A percentile compares a stretch with the other conserved stretches of the same genome.
Evolutionary conservation across 169 alveolate genomes (phyloP).

Genomic region (Toxoplasma gondii): DNA sequence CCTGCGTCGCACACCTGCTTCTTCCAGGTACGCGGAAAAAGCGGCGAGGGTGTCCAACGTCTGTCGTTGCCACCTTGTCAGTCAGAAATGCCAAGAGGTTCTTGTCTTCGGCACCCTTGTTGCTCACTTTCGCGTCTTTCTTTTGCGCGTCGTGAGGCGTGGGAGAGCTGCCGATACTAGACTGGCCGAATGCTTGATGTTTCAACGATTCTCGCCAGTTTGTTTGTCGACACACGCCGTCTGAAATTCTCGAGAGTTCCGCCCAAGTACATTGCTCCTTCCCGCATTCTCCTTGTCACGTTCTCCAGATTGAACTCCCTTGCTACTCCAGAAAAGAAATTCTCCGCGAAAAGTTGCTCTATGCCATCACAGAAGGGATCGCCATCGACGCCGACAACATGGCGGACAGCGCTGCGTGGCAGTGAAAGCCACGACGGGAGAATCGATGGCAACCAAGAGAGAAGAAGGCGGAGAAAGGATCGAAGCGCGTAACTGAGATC

Average conservation of each 20-base stretch:
- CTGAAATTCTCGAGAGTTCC: too few relatives aligned
- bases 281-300: too few relatives aligned
- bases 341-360: conserved; percentile 81
- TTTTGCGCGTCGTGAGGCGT: too few relatives aligned
- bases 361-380: conserved; percentile 86
- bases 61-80: background rate
- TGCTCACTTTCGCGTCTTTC: too few relatives aligned
- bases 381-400: conserved; percentile 79
- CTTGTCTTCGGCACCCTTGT: too few relatives aligned
- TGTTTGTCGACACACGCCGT: too few relatives aligned
- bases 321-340: conserved; percentile 84
- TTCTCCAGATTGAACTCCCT: conserved; percentile 84
- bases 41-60: background rate
- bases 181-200: too few relatives aligned
- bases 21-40: conserved; percentile 75
- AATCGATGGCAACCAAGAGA: background rate
- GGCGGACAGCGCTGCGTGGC: conserved; percentile 70
- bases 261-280: too few relatives aligned
- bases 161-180: too few relatives aligned
- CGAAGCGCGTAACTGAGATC: background rate
- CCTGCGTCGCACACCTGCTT: conserved; percentile 94
- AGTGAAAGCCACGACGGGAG: background rate
- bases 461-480: background rate
- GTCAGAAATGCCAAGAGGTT: too few relatives aligned
- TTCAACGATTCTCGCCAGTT: too few relatives aligned